These are phyloP conservation scores for Celoporthe dispersa DNA, from an alignment of 2,329 filamentous ascomycete genomes.

Conservation along the genomic window DNA sequence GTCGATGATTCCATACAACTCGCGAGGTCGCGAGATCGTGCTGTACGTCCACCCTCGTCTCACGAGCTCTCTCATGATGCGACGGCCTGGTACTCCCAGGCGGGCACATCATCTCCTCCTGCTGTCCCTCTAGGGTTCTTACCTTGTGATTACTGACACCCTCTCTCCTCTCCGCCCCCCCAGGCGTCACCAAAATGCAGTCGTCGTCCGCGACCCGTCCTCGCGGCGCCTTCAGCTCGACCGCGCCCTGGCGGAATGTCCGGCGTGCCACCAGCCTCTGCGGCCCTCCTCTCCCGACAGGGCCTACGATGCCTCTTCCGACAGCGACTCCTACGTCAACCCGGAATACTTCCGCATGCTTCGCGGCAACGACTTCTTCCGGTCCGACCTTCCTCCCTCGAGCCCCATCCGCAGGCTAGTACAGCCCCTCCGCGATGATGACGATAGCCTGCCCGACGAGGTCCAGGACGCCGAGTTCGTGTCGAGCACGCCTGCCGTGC, in stretches of 20 bases:
- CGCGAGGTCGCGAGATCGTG: conserved; percentile 77
- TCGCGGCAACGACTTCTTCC: conserved; percentile 56
- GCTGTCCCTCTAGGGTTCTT: background rate
- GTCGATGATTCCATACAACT: conserved; percentile 78
- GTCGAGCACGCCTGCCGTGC: conserved; percentile 54
- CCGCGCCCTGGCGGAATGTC: conserved; percentile 77
- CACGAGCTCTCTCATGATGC: conserved; percentile 13
- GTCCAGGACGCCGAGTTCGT: conserved; percentile 53
- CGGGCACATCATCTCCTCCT: background rate
- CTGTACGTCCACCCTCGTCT: conserved; percentile 61
- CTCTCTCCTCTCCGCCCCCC: background rate
- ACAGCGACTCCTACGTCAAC: conserved; percentile 74
- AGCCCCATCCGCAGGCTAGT: conserved; percentile 60
- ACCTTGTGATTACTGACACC: background rate
- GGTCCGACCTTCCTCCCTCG: conserved; percentile 49
- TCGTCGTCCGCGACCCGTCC: conserved; percentile 86
- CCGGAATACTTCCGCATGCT: conserved; percentile 97
- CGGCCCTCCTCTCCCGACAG: conserved; percentile 54
- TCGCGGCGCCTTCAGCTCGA: conserved; percentile 82
- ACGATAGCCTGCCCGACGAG: conserved; percentile 35
- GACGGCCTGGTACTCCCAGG: background rate
- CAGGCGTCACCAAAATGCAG: conserved; percentile 89
- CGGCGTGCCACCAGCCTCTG: conserved; percentile 84
- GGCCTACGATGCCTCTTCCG: conserved; percentile 51
- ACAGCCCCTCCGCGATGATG: conserved; percentile 45